Evolutionary conservation across 371 early-diverging fungal species (phyloP).

Genomic region (Circinella umbellata): DNA sequence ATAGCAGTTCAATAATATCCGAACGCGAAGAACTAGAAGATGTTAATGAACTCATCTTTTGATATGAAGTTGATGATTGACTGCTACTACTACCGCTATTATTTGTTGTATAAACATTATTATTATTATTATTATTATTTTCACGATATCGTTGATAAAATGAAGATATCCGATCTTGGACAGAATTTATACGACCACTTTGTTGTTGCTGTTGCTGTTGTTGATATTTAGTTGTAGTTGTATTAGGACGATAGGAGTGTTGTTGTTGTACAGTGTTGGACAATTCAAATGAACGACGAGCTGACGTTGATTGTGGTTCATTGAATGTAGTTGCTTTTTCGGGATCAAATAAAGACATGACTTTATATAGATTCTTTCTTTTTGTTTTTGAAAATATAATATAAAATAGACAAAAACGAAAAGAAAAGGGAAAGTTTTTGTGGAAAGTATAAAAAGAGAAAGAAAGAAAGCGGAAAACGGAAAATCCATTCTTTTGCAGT

Average conservation of each 20-base stretch:
- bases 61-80: constrained; percentile 1
- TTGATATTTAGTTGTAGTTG: too few species aligned
- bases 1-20: constrained; percentile 30
- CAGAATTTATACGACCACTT: background rate
- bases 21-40: background rate
- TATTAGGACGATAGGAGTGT: background rate
- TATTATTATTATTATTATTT: background rate
- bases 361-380: background rate
- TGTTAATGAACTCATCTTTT: constrained; percentile 2
- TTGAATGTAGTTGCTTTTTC: background rate
- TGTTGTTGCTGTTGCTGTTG: background rate
- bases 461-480: constrained; percentile 11
- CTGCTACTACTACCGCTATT: too few species aligned
- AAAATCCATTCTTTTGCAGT: background rate
- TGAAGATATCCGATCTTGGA: constrained; percentile 7
- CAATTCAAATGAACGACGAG: constrained; percentile 1
- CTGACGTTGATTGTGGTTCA: background rate
- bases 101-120: too few species aligned
- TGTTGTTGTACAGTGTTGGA: background rate
- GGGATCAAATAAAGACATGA: constrained; percentile 6
- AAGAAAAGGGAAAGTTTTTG: constrained; percentile 12
- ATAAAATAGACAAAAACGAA: constrained; percentile 15
- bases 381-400: constrained; percentile 1
- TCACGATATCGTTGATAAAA: constrained; percentile 1
- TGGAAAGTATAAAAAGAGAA: background rate